phyloP scores from a whole-genome alignment of 139 green algal genomes.

The Edaphochlamys debaryana region DNA sequence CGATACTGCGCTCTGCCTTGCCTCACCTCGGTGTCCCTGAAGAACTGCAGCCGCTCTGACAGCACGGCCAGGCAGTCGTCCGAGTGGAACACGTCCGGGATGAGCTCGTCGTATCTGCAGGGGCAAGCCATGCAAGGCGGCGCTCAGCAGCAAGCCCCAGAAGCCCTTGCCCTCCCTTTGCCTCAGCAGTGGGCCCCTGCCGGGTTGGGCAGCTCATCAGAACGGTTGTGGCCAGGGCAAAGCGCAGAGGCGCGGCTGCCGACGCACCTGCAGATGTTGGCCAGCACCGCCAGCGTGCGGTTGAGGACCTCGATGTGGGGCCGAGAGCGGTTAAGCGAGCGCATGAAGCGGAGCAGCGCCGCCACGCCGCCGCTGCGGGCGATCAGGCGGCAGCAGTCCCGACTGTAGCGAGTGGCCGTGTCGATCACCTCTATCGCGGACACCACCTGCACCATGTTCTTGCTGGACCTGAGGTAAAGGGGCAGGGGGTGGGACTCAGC shows the following conservation, averaged over 20 bases:
- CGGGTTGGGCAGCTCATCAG: too few relatives aligned
- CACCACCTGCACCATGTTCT: slow-evolving; percentile 59
- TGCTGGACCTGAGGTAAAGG: too few relatives aligned
- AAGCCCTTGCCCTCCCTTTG: too few relatives aligned
- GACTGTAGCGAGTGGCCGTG: slow-evolving; percentile 61
- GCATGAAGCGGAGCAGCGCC: slow-evolving; percentile 67
- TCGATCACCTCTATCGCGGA: slow-evolving; percentile 53
- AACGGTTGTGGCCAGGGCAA: too few relatives aligned
- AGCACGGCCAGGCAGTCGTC: slow-evolving; percentile 69
- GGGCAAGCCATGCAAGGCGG: neutral
- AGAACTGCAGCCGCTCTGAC: slow-evolving; percentile 77
- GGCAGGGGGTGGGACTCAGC: too few relatives aligned
- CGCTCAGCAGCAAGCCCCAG: neutral
- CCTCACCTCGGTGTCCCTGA: slow-evolving; percentile 68
- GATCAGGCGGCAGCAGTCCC: slow-evolving; percentile 70
- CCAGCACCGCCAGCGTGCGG: slow-evolving; percentile 59
- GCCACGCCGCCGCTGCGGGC: slow-evolving; percentile 45
- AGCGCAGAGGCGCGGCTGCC: too few relatives aligned
- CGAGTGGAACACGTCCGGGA: slow-evolving; percentile 54
- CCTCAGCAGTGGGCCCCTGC: too few relatives aligned
- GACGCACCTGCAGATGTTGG: slow-evolving; percentile 63
- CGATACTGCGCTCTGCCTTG: too few relatives aligned
- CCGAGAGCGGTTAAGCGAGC: slow-evolving; percentile 67
- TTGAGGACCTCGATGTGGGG: slow-evolving; percentile 68
- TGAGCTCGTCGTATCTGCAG: slow-evolving; percentile 45